Evolutionary conservation across 164 flowering plant species (phyloP).

Genomic region (Nelumbo lutea): DNA sequence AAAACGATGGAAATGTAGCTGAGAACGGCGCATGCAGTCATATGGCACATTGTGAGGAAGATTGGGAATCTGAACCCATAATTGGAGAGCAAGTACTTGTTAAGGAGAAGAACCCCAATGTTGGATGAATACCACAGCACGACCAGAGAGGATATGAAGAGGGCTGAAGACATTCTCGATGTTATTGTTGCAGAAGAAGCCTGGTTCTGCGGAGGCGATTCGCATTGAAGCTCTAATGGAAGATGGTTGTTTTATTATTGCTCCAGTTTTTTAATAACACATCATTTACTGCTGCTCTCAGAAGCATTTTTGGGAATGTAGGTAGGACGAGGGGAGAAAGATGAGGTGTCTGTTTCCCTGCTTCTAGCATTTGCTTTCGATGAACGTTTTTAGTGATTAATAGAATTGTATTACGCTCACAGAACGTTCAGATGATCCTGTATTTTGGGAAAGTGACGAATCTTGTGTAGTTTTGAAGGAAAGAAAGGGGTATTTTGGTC

Average conservation of each 20-base stretch:
- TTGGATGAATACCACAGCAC: conserved; percentile 68
- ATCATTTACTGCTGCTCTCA: too few relatives aligned
- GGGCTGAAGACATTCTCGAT: conserved; percentile 20
- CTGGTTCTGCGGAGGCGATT: conserved; percentile 6
- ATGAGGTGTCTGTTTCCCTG: too few relatives aligned
- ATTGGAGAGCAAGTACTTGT: conserved; percentile 63
- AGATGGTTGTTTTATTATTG: neutral
- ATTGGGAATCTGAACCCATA: conserved; percentile 72
- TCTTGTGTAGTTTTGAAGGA: too few relatives aligned
- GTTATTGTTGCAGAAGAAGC: neutral
- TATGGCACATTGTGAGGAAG: conserved; percentile 84
- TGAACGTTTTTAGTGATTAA: too few relatives aligned
- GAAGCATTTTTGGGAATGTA: too few relatives aligned
- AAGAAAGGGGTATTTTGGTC: too few relatives aligned
- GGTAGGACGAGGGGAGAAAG: too few relatives aligned
- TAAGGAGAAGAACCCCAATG: conserved; percentile 70
- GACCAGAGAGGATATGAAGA: conserved; percentile 48
- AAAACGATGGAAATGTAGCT: conserved; percentile 62
- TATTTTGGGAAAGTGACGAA: too few relatives aligned
- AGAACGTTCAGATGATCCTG: too few relatives aligned
- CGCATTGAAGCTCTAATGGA: conserved; percentile 18
- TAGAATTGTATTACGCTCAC: too few relatives aligned
- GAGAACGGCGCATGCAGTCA: conserved; percentile 69
- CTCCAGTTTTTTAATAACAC: neutral
- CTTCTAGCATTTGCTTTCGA: too few relatives aligned